A percentile compares a stretch with the other conserved stretches of the same genome.
Evolutionary conservation across 768 basidiomycete species (phyloP).

Genomic region (Amanita rimosa): DNA sequence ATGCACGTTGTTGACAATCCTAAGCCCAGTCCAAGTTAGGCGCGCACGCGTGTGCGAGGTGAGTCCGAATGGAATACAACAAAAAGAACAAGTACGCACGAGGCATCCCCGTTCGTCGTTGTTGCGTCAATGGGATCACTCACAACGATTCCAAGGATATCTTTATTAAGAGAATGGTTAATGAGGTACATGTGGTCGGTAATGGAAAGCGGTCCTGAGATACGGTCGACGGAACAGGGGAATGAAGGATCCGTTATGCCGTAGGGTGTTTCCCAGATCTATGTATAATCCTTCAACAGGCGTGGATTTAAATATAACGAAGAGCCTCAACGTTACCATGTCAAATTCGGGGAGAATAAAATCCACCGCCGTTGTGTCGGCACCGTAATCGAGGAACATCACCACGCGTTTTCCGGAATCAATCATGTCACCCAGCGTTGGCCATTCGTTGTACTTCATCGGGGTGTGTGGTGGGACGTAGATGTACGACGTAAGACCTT

Average conservation of each 20-base stretch:
- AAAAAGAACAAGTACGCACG: slow-evolving; percentile 18
- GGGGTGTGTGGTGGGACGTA: slow-evolving; percentile 41
- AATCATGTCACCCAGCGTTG: slow-evolving; percentile 52
- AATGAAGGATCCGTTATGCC: slow-evolving; percentile 35
- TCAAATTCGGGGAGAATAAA: slow-evolving; percentile 48
- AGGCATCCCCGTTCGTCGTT: slow-evolving; percentile 25
- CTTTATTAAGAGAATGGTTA: slow-evolving; percentile 44
- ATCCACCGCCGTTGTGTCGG: slow-evolving; percentile 27
- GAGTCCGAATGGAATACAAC: neutral
- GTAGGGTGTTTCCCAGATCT: slow-evolving; percentile 51
- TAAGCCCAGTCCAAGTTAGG: slow-evolving; percentile 7
- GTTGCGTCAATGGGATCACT: slow-evolving; percentile 25
- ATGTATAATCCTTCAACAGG: too few species aligned
- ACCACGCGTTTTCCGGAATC: slow-evolving; percentile 48
- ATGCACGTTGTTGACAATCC: slow-evolving; percentile 29
- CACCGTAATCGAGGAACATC: slow-evolving; percentile 46
- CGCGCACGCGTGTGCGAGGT: too few species aligned
- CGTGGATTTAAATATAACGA: neutral
- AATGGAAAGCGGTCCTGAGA: slow-evolving; percentile 31
- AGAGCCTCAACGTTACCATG: slow-evolving; percentile 27
- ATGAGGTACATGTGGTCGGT: slow-evolving; percentile 47
- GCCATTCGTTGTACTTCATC: slow-evolving; percentile 41
- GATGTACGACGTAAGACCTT: slow-evolving; percentile 31
- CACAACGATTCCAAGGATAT: slow-evolving; percentile 29
- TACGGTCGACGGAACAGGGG: slow-evolving; percentile 44